These are phyloP conservation scores for Cercospora beticola DNA, from an alignment of 2,329 filamentous ascomycete species.

Conservation along the genomic window DNA sequence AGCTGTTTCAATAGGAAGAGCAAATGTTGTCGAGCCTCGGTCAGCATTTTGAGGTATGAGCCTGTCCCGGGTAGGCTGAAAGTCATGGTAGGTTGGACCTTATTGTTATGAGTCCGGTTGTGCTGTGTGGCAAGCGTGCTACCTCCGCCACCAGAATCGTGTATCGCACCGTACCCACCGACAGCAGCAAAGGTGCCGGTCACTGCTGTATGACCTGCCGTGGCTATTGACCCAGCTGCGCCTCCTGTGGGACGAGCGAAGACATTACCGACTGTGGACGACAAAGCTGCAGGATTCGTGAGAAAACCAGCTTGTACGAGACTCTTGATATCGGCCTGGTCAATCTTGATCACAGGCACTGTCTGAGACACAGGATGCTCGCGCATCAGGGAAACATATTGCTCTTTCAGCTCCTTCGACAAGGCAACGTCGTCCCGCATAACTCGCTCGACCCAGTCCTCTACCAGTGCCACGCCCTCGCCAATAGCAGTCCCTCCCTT, in stretches of 20 bases:
- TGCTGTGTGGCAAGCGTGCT: constrained; percentile 35
- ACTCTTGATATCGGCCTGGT: constrained; percentile 52
- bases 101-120: constrained; percentile 21
- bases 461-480: constrained; percentile 62
- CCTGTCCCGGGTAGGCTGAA: constrained; percentile 68
- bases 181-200: constrained; percentile 69
- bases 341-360: constrained; percentile 45
- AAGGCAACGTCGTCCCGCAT: constrained; percentile 25
- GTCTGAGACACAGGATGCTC: constrained; percentile 51
- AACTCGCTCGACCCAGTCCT: constrained; percentile 53
- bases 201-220: constrained; percentile 61
- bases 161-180: constrained; percentile 65
- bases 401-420: constrained; percentile 46
- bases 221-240: constrained; percentile 54
- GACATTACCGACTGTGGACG: constrained; percentile 39
- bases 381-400: constrained; percentile 55
- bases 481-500: constrained; percentile 58
- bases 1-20: constrained; percentile 57
- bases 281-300: constrained; percentile 50
- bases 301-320: constrained; percentile 68
- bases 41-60: constrained; percentile 64
- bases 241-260: constrained; percentile 46
- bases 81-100: constrained; percentile 40
- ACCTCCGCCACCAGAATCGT: constrained; percentile 61
- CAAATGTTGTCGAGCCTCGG: constrained; percentile 62